A percentile compares a stretch with the other conserved stretches of the same genome.
phyloP scores from a whole-genome alignment of 192 early-diverging fungal genomes.

The Phlyctochytrium arcticum region DNA sequence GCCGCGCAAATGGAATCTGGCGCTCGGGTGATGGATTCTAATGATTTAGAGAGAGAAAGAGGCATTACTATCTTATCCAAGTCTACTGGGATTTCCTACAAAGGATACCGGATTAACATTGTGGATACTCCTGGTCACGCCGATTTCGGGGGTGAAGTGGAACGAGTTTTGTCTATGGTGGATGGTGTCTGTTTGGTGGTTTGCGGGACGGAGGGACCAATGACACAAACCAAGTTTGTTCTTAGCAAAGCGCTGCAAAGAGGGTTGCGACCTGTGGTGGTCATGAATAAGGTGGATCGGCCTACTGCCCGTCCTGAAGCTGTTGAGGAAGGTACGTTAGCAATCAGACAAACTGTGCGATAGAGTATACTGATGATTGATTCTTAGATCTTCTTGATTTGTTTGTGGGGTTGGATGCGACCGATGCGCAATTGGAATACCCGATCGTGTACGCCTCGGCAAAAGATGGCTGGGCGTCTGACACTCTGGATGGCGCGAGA shows the following conservation, averaged over 20 bases:
- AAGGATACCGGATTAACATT: conserved; percentile 77
- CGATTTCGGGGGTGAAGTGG: conserved; percentile 59
- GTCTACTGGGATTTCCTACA: conserved; percentile 70
- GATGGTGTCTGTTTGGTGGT: conserved; percentile 85
- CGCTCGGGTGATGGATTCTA: conserved; percentile 79
- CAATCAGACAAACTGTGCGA: no score
- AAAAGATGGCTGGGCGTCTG: conserved; percentile 79
- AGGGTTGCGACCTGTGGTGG: conserved; percentile 70
- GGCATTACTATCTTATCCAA: conserved; percentile 89
- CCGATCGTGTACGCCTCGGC: conserved; percentile 73
- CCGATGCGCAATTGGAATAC: conserved; percentile 76
- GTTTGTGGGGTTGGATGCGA: conserved; percentile 72
- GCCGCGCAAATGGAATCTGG: conserved; percentile 45
- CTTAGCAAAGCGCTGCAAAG: conserved; percentile 71
- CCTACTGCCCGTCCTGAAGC: conserved; percentile 69
- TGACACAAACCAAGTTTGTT: conserved; percentile 89
- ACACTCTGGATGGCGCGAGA: conserved; percentile 40
- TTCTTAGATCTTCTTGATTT: conserved; percentile 64
- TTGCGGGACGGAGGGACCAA: conserved; percentile 79
- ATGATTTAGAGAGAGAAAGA: conserved; percentile 76
- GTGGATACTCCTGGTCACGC: conserved; percentile 75
- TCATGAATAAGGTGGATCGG: conserved; percentile 83
- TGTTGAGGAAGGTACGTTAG: conserved; percentile 57
- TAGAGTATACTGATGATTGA: no score
- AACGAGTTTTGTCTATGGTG: conserved; percentile 85